Percentiles rank a stretch among this genome's conserved stretches.
These are phyloP conservation scores for Blastobotrys buckinghamii DNA, from an alignment of 1,139 yeast species.

Conservation along the genomic window DNA sequence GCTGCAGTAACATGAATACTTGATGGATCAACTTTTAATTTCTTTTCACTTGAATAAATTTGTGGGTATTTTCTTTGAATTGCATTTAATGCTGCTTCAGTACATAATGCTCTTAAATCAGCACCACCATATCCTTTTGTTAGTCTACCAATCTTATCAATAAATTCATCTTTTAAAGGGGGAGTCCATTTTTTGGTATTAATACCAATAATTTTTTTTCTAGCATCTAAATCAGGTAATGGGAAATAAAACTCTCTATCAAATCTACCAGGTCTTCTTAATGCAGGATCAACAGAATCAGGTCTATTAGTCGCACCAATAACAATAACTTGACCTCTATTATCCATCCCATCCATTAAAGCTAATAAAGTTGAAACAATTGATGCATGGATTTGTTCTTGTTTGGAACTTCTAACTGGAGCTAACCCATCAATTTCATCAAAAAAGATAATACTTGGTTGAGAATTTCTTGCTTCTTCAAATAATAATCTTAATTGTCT, in stretches of 20 bases:
- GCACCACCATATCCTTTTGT: constrained; percentile 99
- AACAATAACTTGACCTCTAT: constrained; percentile 92
- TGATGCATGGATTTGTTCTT: constrained; percentile 96
- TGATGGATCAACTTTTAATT: constrained; percentile 65
- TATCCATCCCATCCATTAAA: constrained; percentile 99
- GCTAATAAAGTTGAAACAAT: constrained; percentile 93
- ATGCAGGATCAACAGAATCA: constrained; percentile 94
- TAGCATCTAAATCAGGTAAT: constrained; percentile 74
- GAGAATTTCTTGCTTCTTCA: constrained; percentile 94
- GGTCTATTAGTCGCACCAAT: constrained; percentile 98
- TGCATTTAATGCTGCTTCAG: constrained; percentile 90
- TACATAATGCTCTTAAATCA: constrained; percentile 86
- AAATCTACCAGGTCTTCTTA: constrained; percentile 95
- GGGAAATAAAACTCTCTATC: constrained; percentile 97
- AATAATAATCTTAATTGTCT: constrained; percentile 82
- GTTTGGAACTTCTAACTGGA: constrained; percentile 94
- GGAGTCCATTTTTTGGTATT: constrained; percentile 92
- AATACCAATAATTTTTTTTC: constrained; percentile 70
- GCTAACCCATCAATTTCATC: constrained; percentile 99
- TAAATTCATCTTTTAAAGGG: constrained; percentile 51
- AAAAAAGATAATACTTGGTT: constrained; percentile 91
- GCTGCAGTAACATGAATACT: constrained; percentile 71
- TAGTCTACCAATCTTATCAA: constrained; percentile 63
- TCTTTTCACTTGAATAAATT: constrained; percentile 72
- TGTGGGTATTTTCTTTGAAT: constrained; percentile 93